Evolutionary conservation across 805 yeast species (phyloP), one percentile per base, ranked within the genome.

Genomic region (Komagataella phaffii): DNA sequence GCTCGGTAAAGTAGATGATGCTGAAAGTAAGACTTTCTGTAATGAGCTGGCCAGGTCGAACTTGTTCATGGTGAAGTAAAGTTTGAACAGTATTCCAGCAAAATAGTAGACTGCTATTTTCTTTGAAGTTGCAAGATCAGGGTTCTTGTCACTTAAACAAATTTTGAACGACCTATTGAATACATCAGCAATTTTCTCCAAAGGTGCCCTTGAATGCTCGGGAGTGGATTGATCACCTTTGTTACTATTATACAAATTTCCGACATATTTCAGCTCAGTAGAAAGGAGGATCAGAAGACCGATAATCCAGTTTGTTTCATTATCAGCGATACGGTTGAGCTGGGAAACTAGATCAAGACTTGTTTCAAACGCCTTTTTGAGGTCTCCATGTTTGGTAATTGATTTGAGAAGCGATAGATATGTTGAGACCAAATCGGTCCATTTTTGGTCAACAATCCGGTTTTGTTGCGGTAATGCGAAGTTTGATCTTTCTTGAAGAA

Each of bases 61-160:
- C 59, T 85, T 85, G 47, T 76, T 73, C 56, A 88, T 68, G 57
- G 72, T 72, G 69, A 82, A 80, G 65, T 87, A 88, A 21, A 85
- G 72, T 57, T 78, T 79, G 63, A 88, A 80, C 53, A 88, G 75
- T 51, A 81, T 75, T 45, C 83, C 81, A 17, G 85, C 76, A 62
- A 88, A 83, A 64, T 77, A 81, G 64, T 83, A 86, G 17, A 85
- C 81, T 49, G 83, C 85, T 55, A 66, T 64, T 58, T 82, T 74
- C 60, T 85, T 84, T 54, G 83, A 77, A 12, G 59, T 58, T 0
- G 48, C 50, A 18, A 64, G 49, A 24, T 75, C 76, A n/a, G 78
- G 75, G 54, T 80, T 80, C 53, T 90, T 75, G 64, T 89, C 96
- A 55, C 85, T 86, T 47, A 89, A 69, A 55, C 95, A 86, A 3